Evolutionary conservation across 2,329 filamentous ascomycete species (phyloP).

Genomic region (Sporothrix variecibatus): DNA sequence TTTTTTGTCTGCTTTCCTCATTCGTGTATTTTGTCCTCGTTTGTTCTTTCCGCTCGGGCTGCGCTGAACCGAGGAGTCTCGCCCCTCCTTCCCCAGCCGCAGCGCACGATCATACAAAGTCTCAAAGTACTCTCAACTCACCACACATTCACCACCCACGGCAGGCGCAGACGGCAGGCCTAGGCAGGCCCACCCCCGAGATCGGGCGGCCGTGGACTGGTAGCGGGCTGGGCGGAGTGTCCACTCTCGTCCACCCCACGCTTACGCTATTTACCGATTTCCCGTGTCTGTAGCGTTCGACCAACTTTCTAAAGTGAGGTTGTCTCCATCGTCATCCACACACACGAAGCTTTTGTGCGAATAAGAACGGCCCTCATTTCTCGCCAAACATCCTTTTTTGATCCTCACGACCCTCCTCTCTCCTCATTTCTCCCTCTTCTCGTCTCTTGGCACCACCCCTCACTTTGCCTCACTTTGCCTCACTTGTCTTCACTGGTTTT

Average conservation of each 20-base stretch:
- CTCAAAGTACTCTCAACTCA: not conserved
- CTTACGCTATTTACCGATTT: not conserved
- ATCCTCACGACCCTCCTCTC: not conserved
- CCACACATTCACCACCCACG: not conserved
- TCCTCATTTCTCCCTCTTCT: not conserved
- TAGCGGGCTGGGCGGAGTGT: not conserved
- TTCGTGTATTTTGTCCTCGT: not conserved
- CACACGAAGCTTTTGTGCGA: not conserved
- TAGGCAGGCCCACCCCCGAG: slow-evolving; percentile 1
- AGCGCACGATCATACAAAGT: not conserved
- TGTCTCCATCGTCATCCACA: not conserved
- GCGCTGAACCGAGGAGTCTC: slow-evolving; percentile 15
- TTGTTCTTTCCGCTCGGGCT: slow-evolving; percentile 14
- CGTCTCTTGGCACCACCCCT: slow-evolving; percentile 5
- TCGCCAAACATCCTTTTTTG: not conserved
- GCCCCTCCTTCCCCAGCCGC: not conserved
- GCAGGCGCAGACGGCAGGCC: not conserved
- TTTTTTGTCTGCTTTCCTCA: not conserved
- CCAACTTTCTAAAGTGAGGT: not conserved
- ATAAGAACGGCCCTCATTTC: not conserved
- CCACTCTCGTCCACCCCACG: not conserved
- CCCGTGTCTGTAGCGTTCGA: not conserved
- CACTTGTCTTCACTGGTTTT: not conserved
- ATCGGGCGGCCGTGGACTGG: slow-evolving; percentile 3
- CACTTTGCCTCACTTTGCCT: not conserved